A percentile compares a stretch with the other conserved stretches of the same genome.
These are phyloP conservation scores for Pseudozyma thailandica DNA, from an alignment of 1,284 basidiomycete species.

Conservation along the genomic window DNA sequence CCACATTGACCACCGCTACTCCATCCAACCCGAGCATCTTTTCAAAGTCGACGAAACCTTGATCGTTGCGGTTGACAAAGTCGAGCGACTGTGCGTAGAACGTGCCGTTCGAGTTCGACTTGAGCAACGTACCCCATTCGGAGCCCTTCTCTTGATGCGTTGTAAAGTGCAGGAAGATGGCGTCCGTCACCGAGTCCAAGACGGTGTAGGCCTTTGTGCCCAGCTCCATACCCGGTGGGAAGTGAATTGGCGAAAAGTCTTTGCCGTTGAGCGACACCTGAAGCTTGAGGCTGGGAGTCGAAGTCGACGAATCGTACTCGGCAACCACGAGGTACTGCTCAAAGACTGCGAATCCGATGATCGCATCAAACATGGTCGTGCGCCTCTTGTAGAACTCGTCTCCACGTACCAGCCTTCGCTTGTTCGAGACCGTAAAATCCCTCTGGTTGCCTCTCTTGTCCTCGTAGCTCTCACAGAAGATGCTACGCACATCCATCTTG, in stretches of 20 bases:
- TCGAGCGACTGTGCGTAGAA: conserved; percentile 89
- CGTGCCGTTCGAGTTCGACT: conserved; percentile 95
- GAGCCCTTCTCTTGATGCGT: conserved; percentile 80
- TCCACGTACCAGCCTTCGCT: conserved; percentile 83
- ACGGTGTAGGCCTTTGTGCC: conserved; percentile 92
- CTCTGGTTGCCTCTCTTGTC: conserved; percentile 84
- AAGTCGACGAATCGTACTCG: conserved; percentile 73
- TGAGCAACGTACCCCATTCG: conserved; percentile 91
- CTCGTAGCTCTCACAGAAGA: conserved; percentile 88
- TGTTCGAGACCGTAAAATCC: conserved; percentile 72
- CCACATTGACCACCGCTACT: conserved; percentile 90
- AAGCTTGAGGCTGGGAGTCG: conserved; percentile 72
- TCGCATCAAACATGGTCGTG: conserved; percentile 79
- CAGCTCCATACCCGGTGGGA: conserved; percentile 88
- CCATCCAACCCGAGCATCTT: conserved; percentile 97
- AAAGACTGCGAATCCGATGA: conserved; percentile 96
- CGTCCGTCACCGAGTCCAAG: conserved; percentile 89
- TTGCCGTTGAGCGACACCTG: conserved; percentile 91
- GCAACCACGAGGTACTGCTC: conserved; percentile 94
- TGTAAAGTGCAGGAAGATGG: conserved; percentile 95
- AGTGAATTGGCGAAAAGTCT: conserved; percentile 83
- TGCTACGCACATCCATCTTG: conserved; percentile 83
- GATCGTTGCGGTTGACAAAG: conserved; percentile 86
- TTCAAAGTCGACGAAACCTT: conserved; percentile 95
- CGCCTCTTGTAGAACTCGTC: conserved; percentile 79